Percentiles rank a stretch among this genome's conserved stretches.
Conservation (phyloP, 192 early-diverging fungal genomes). For the Rhizophagus clarus region DNA sequence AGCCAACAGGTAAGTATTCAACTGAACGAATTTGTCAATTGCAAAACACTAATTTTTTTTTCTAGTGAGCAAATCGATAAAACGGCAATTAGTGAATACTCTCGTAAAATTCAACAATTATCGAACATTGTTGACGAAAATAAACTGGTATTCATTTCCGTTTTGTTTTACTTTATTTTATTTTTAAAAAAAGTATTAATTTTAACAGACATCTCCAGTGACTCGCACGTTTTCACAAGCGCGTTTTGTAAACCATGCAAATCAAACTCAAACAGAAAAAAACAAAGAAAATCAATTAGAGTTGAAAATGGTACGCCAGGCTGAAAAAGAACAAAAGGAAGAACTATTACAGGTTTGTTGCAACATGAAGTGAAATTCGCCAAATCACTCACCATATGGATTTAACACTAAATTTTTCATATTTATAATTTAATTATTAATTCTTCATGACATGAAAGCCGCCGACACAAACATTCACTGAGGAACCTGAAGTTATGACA, state of each 20-base stretch:
- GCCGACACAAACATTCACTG: background rate
- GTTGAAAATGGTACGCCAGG: conserved; percentile 25
- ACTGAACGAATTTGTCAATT: background rate
- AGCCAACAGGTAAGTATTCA: background rate
- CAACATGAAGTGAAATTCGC: background rate
- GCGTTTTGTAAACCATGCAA: conserved; percentile 21
- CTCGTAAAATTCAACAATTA: conserved; percentile 24
- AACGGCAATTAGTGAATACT: conserved; percentile 30
- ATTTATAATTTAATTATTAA: background rate
- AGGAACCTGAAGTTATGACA: background rate
- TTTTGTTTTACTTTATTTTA: background rate
- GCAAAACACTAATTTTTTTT: background rate
- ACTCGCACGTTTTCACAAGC: conserved; percentile 29
- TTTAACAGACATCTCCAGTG: conserved; percentile 24
- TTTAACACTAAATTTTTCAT: too few relatives aligned
- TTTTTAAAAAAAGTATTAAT: background rate
- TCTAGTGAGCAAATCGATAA: conserved; percentile 15
- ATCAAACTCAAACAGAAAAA: conserved; percentile 31
- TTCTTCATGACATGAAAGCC: background rate
- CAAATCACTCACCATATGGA: too few relatives aligned
- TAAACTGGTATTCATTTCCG: conserved; percentile 11
- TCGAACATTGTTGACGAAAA: conserved; percentile 28
- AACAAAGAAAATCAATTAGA: conserved; percentile 32
- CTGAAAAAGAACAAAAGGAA: conserved; percentile 26
- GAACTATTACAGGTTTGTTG: conserved; percentile 27